These are phyloP conservation scores for Pueraria montana DNA, from an alignment of 306 rosid genomes.

Conservation along the genomic window DNA sequence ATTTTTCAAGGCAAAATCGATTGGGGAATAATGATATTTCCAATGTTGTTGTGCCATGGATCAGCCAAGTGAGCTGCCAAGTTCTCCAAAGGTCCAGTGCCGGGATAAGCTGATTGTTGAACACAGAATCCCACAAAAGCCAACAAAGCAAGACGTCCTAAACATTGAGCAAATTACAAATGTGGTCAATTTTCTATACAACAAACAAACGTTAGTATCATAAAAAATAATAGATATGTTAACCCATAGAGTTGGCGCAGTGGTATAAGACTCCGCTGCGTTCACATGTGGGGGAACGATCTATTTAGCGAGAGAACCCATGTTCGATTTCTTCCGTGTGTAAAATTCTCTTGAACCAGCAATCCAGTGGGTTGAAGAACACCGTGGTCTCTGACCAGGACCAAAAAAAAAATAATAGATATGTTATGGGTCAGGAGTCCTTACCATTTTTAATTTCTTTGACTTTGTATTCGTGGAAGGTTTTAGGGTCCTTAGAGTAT, in stretches of 20 bases:
- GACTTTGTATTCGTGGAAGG: conserved; percentile 87
- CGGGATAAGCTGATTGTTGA: conserved; percentile 96
- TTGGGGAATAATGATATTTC: conserved; percentile 79
- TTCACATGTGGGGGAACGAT: no score
- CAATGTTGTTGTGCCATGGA: conserved; percentile 99
- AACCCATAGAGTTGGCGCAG: no score
- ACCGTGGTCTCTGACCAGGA: no score
- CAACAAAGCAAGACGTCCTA: conserved; percentile 93
- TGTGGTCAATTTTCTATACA: not conserved
- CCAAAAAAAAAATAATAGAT: no score
- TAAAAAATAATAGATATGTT: no score
- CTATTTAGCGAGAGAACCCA: no score
- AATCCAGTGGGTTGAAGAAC: no score
- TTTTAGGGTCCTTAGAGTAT: conserved; percentile 95
- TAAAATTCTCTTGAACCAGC: no score
- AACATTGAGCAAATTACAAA: not conserved
- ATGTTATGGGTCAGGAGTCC: not conserved
- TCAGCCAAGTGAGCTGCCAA: conserved; percentile 99
- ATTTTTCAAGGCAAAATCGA: conserved; percentile 49
- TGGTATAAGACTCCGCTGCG: no score
- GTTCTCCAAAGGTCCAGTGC: conserved; percentile 99
- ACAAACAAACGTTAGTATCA: no score
- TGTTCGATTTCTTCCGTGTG: no score
- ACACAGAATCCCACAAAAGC: conserved; percentile 92
- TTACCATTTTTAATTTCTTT: conserved; percentile 93